Base-by-base conservation (phyloP, 2,329 filamentous ascomycete species). In the Parastagonospora nodorum region DNA sequence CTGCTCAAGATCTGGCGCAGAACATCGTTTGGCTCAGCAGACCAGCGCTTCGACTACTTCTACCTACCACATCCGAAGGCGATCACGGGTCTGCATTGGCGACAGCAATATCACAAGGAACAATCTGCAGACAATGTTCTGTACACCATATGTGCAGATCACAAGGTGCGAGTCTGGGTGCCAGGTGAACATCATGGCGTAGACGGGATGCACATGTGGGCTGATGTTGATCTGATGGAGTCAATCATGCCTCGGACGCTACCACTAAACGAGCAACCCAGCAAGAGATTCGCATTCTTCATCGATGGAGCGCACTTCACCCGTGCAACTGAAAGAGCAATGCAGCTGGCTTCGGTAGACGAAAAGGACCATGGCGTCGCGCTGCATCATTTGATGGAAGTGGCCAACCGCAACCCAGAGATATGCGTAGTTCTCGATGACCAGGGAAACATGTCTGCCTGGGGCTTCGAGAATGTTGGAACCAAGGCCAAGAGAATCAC, bases 1-100 rank as follows among this genome's bases (percentile, higher is more conserved):
- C 77, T 97, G 15, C 86, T 96, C 60, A 97, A 99, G 75, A 84
- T 97, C 63, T 99, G 95, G 94, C 85, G 92, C 57, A 84, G 93
- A 45, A 78, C 96, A 19, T 89, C 88, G 8, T 97, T 93, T 68
- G 91, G 91, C 11, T 83, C 85, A 1, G 88, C 91, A 50, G 88
- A 95, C 61, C 88, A 91, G 33, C 83, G 89, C 49, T 97, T 97
- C 74, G 93, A 97, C 64, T 87, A 96, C 64, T 87, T 87, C 27
- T 97, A 97, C 73, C 84, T 99, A 1, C 81, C 86, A n/a, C 94
- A 99, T 70, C 90, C 91, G 1, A 81, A 84, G 24, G 76, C 87
- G 1, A 86, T 99, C n/a, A 93, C 90, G 2, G 86, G 84, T 52
- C 76, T 96, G 52, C 87, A 93, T 69, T 99, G 95, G 95, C 87